Conservation (phyloP, 305 asterid species). For the Coffea humblotiana region DNA sequence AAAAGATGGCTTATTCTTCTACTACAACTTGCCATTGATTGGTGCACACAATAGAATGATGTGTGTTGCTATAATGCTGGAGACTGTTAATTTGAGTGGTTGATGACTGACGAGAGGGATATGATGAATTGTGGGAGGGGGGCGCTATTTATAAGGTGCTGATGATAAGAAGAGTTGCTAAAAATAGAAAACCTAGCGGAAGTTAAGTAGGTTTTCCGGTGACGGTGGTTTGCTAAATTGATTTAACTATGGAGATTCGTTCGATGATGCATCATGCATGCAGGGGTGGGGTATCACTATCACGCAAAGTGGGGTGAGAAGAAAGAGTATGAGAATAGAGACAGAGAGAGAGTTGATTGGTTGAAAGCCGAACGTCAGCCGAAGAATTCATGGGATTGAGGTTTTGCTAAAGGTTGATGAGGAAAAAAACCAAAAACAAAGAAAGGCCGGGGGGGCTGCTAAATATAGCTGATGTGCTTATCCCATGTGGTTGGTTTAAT, state of each 20-base stretch:
- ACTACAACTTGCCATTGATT: not conserved
- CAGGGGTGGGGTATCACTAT: not conserved
- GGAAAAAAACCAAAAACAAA: no score
- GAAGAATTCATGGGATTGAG: slow-evolving; percentile 30
- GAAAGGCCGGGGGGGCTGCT: not conserved
- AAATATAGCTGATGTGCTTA: slow-evolving; percentile 27
- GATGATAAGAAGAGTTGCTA: slow-evolving; percentile 26
- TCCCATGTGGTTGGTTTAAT: slow-evolving; percentile 31
- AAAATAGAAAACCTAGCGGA: slow-evolving; percentile 36
- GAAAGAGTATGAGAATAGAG: not conserved
- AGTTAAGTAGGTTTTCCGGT: slow-evolving; percentile 15
- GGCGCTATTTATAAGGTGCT: slow-evolving; percentile 35
- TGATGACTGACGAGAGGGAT: slow-evolving; percentile 1
- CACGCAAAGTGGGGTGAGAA: not conserved
- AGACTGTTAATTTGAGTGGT: not conserved
- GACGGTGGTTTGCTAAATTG: slow-evolving; percentile 5
- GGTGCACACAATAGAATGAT: not conserved
- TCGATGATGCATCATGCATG: not conserved
- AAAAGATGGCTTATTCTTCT: not conserved
- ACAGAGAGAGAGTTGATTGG: slow-evolving; percentile 16
- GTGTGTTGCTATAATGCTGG: not conserved
- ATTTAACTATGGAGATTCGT: not conserved
- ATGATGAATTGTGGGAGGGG: not conserved
- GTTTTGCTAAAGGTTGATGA: not conserved
- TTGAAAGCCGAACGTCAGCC: slow-evolving; percentile 29